phyloP scores from a whole-genome alignment of 768 basidiomycete species.

The Suillus discolor region DNA sequence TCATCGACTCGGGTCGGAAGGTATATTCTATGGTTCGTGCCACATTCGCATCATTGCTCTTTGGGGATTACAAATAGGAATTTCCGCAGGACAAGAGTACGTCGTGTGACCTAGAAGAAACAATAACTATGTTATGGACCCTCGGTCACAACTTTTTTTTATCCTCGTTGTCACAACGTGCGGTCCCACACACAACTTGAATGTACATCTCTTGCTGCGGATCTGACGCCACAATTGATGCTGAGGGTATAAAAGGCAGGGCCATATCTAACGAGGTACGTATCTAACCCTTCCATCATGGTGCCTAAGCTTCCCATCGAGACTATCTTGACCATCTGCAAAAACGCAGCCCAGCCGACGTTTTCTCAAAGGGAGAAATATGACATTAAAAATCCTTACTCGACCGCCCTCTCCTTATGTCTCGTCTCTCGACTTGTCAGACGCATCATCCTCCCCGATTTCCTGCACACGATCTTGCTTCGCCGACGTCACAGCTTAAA shows the following conservation, averaged over 20 bases:
- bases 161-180: too few species aligned
- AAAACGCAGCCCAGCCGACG: slow-evolving; percentile 31
- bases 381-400: slow-evolving; percentile 10
- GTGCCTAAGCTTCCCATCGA: slow-evolving; percentile 30
- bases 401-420: slow-evolving; percentile 33
- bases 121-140: too few species aligned
- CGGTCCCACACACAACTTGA: too few species aligned
- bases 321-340: slow-evolving; percentile 36
- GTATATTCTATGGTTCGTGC: not conserved
- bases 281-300: not conserved
- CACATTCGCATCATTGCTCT: not conserved
- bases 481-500: too few species aligned
- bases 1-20: too few species aligned
- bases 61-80: too few species aligned
- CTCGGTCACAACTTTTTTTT: too few species aligned
- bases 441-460: slow-evolving; percentile 18
- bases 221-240: too few species aligned
- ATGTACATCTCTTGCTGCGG: too few species aligned
- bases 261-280: not conserved
- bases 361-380: not conserved
- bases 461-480: slow-evolving; percentile 25
- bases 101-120: too few species aligned
- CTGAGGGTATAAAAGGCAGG: too few species aligned
- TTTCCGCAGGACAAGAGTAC: too few species aligned
- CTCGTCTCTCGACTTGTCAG: slow-evolving; percentile 36